Base-by-base conservation (phyloP, 1,284 basidiomycete genomes). In the Rhizopogon parksii region DNA sequence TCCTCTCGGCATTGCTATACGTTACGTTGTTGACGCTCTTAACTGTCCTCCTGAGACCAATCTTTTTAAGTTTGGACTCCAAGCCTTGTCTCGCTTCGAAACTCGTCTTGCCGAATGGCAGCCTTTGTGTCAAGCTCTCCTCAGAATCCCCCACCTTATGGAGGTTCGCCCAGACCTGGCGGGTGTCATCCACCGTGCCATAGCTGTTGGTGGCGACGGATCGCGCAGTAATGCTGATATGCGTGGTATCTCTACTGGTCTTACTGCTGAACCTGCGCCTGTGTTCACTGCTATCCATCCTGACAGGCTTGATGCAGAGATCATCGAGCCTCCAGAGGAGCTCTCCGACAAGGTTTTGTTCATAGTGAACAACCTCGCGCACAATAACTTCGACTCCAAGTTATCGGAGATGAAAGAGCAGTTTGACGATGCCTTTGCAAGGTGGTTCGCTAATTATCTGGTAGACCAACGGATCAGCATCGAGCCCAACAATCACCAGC, bases 371-470 rank as follows among this genome's bases (percentile, higher is more conserved):
- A 98, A 99, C 61, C 80, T 99, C 48, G 93, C 95, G 0, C 90
- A 92, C 3, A 91, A 77, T 69, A 99, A 99, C 67, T 92, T 97
- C 58, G 92, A 95, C 37, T 65, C 78, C 30, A 98, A 97, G 70
- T 71, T 94, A 34, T 68, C 71, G 38, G 94, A 96, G 63, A 92
- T 97, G 82, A 76, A 77, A 54, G 81, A 82, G 47, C 73, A 88
- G 51, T 94, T 95, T 67, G 79, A 88, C 45, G 85, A 91, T 57
- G 75, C 81, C 46, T 84, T 93, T 63, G 83, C 94, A 36, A 80
- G 88, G 52, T 99, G 96, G 96, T 96, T 99, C 65, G 95, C 96
- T 37, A 88, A 95, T 66, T 99, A 99, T 69, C 80, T 99, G 40
- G 93, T 99, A 24, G 90, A 95, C 60, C 91, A 98, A 64, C 91